phyloP scores from a whole-genome alignment of 305 asterid genomes.

The Rubia balearica region DNA sequence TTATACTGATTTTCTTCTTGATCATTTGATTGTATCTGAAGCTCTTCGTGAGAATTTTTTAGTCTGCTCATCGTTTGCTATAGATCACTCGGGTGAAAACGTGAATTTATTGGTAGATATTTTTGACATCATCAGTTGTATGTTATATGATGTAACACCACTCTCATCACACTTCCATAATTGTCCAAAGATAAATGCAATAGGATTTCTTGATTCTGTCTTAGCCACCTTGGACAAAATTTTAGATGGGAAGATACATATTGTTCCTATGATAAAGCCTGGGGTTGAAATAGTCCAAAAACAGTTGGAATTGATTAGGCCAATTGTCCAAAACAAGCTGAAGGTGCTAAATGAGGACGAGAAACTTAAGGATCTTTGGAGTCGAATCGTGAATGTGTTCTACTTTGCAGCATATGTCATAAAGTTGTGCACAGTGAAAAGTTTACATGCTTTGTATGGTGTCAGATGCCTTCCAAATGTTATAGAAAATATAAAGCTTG shows the following conservation, averaged over 20 bases:
- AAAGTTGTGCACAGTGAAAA: not conserved
- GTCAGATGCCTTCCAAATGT: slow-evolving; percentile 1
- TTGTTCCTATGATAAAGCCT: not conserved
- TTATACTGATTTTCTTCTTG: slow-evolving; percentile 5
- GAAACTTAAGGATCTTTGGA: slow-evolving; percentile 8
- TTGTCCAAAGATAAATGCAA: slow-evolving; percentile 17
- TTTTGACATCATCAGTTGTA: not conserved
- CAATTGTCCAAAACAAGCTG: not conserved
- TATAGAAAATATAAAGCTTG: not conserved
- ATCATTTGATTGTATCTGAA: not conserved
- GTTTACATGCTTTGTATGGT: not conserved
- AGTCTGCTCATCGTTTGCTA: not conserved
- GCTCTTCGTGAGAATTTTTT: too few species aligned
- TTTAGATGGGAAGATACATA: not conserved
- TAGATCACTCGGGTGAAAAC: not conserved
- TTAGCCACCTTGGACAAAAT: slow-evolving; percentile 6
- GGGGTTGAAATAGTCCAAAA: too few species aligned
- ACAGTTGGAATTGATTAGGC: slow-evolving; percentile 7
- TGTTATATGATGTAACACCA: not conserved
- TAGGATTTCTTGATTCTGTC: slow-evolving; percentile 14
- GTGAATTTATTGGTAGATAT: not conserved
- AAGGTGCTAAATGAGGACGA: not conserved
- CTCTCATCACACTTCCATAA: not conserved
- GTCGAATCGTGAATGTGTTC: slow-evolving; percentile 3
- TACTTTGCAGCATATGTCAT: slow-evolving; percentile 15